These are phyloP conservation scores for Saitozyma podzolica DNA, from an alignment of 768 basidiomycete genomes.

Conservation along the genomic window DNA sequence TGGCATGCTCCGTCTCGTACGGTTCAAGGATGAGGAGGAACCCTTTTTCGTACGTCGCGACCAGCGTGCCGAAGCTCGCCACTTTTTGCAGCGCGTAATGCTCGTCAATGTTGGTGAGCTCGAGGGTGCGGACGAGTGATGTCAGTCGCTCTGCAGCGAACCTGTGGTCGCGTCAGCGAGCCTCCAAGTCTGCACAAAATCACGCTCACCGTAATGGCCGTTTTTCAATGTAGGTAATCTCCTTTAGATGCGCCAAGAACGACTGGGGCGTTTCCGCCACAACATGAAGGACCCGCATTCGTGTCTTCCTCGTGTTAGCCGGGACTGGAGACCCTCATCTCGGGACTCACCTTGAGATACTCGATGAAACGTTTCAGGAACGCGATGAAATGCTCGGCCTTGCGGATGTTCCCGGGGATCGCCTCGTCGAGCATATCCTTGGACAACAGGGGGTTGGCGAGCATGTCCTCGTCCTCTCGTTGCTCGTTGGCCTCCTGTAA, in stretches of 20 bases:
- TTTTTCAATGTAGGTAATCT: constrained; percentile 96
- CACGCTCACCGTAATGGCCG: constrained; percentile 74
- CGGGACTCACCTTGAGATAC: constrained; percentile 80
- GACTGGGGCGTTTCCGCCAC: constrained; percentile 97
- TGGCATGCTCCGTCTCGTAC: constrained; percentile 97
- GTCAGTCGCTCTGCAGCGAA: constrained; percentile 96
- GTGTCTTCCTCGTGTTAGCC: constrained; percentile 62
- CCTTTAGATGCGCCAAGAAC: constrained; percentile 95
- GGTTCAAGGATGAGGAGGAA: constrained; percentile 96
- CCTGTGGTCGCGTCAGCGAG: constrained; percentile 56
- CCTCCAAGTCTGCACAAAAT: not conserved
- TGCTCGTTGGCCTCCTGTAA: constrained; percentile 69
- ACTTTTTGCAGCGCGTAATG: constrained; percentile 90
- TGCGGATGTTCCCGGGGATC: constrained; percentile 94
- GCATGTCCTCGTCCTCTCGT: constrained; percentile 71
- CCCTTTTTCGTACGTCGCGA: constrained; percentile 97
- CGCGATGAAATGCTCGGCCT: constrained; percentile 98
- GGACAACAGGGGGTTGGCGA: constrained; percentile 81
- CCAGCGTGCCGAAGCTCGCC: constrained; percentile 91
- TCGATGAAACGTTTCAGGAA: constrained; percentile 98
- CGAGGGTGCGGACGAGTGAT: constrained; percentile 87
- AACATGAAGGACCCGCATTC: constrained; percentile 98
- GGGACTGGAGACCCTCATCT: not conserved
- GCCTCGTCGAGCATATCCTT: constrained; percentile 94
- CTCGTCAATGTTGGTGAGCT: constrained; percentile 86